Evolutionary conservation across 805 yeast species (phyloP).

Genomic region (Yarrowia sp.): DNA sequence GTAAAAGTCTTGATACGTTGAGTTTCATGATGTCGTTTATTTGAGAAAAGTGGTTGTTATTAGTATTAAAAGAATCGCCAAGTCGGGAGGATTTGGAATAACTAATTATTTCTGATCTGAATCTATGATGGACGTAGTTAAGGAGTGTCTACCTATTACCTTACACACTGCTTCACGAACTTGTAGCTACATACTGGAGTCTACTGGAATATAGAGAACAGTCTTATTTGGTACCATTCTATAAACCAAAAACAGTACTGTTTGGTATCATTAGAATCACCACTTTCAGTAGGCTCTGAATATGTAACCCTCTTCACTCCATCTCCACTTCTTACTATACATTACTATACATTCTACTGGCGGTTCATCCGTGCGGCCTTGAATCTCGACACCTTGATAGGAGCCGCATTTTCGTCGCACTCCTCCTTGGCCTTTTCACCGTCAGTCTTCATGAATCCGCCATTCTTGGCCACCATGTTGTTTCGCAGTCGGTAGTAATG

Average conservation of each 20-base stretch:
- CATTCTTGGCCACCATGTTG: conserved; percentile 56
- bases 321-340: neutral
- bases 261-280: neutral
- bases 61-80: too few relatives aligned
- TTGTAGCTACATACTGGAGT: too few relatives aligned
- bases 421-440: conserved; percentile 69
- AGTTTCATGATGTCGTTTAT: neutral
- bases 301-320: neutral
- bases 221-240: too few relatives aligned
- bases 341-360: neutral
- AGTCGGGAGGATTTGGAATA: too few relatives aligned
- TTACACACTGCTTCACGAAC: too few relatives aligned
- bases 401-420: conserved; percentile 67
- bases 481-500: conserved; percentile 66
- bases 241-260: too few relatives aligned
- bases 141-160: too few relatives aligned
- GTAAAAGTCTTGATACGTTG: neutral
- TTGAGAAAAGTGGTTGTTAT: too few relatives aligned
- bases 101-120: too few relatives aligned
- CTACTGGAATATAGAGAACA: too few relatives aligned
- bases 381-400: conserved; percentile 69
- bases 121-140: too few relatives aligned
- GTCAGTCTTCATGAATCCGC: conserved; percentile 57
- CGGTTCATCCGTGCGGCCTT: conserved; percentile 57
- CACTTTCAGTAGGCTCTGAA: too few relatives aligned